phyloP scores from a whole-genome alignment of 441 rosid genomes.

The Adansonia madagascariensis region DNA sequence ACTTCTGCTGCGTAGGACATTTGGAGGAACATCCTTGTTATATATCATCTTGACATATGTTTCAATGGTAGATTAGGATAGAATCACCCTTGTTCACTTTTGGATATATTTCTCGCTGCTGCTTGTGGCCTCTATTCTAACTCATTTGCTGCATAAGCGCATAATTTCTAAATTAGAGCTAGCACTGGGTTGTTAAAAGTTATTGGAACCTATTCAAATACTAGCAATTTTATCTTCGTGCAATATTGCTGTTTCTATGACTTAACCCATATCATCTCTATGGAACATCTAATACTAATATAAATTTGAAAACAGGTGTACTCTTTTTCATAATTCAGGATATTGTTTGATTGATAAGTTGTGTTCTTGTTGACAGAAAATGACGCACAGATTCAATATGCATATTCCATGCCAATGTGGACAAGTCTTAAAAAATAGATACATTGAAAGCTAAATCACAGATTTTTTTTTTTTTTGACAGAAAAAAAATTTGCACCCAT shows the following conservation, averaged over 20 bases:
- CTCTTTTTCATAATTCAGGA: not conserved
- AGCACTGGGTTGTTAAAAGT: not conserved
- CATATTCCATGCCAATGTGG: not conserved
- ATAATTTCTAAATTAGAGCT: not conserved
- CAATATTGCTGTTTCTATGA: not conserved
- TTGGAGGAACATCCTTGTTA: conserved; percentile 10
- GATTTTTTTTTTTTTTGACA: not conserved
- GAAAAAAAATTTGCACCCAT: not conserved
- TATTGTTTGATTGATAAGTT: conserved; percentile 1
- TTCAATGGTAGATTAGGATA: conserved; percentile 15
- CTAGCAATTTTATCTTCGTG: not conserved
- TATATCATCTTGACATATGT: not conserved
- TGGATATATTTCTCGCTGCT: conserved; percentile 6
- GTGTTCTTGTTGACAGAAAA: conserved; percentile 6
- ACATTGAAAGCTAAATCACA: not conserved
- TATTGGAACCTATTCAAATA: conserved; percentile 1
- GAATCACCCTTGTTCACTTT: conserved; percentile 6
- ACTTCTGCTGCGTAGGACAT: conserved; percentile 17
- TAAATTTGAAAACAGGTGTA: not conserved
- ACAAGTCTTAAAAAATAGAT: not conserved
- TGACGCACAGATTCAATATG: not conserved
- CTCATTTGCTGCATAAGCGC: not conserved
- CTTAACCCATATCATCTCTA: not conserved
- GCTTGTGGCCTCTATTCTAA: not conserved
- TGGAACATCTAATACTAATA: not conserved